Evolutionary conservation across 2,329 filamentous ascomycete genomes (phyloP).

Genomic region (Aspergillus terreus): DNA sequence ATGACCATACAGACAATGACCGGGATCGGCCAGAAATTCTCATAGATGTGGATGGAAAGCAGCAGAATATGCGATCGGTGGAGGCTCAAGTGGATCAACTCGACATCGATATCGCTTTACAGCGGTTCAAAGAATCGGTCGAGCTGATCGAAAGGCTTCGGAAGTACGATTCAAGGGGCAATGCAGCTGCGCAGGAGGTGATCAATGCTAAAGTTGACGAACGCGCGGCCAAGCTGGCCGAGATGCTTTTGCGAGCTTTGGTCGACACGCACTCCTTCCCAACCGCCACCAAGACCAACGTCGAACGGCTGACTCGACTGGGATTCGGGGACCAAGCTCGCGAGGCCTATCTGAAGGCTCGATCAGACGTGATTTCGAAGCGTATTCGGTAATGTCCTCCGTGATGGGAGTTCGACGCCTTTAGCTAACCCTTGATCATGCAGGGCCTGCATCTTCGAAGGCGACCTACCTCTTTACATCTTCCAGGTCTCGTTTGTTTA

Average conservation of each 20-base stretch:
- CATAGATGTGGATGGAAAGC: constrained; percentile 93
- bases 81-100: constrained; percentile 93
- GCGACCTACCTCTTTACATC: constrained; percentile 87
- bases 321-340: constrained; percentile 88
- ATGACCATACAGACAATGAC: constrained; percentile 73
- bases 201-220: constrained; percentile 90
- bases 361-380: constrained; percentile 73
- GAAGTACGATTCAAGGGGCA: constrained; percentile 74
- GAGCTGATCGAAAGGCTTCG: constrained; percentile 80
- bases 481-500: constrained; percentile 95
- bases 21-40: constrained; percentile 71
- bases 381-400: constrained; percentile 64
- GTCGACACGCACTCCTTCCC: constrained; percentile 73
- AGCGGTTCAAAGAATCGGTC: constrained; percentile 82
- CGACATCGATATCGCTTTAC: constrained; percentile 91
- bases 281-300: constrained; percentile 73
- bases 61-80: constrained; percentile 93
- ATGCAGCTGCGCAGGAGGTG: constrained; percentile 82
- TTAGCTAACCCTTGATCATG: constrained; percentile 14
- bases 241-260: constrained; percentile 72
- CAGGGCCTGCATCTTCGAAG: constrained; percentile 92
- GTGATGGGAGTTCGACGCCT: not conserved
- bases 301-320: constrained; percentile 78
- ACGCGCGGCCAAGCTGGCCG: constrained; percentile 71
- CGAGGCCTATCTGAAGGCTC: constrained; percentile 78